Percentiles rank a stretch among this genome's conserved stretches.
Conservation (phyloP, 305 asterid genomes). For the Fraxinus xanthoxyloides region DNA sequence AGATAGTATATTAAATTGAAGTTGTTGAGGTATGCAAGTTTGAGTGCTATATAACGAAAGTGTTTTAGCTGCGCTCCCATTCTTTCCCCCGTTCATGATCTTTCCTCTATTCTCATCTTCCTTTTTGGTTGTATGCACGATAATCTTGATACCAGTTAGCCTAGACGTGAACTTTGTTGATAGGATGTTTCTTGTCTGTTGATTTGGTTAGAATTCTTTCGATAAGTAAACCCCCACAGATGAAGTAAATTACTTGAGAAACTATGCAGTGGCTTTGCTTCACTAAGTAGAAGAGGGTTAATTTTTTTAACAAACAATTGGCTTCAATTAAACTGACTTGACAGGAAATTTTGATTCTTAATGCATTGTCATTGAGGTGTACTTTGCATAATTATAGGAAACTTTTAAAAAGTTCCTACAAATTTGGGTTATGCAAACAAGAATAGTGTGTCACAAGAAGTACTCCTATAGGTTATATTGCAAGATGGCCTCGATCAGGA, state of each 20-base stretch:
- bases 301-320: neutral
- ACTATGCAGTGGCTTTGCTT: neutral
- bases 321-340: neutral
- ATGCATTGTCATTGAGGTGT: neutral
- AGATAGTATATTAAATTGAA: neutral
- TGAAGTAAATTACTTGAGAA: neutral
- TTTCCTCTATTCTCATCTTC: neutral
- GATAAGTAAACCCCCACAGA: neutral
- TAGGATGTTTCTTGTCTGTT: slow-evolving; percentile 1
- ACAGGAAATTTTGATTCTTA: neutral
- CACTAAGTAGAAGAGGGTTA: neutral
- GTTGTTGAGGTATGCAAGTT: neutral
- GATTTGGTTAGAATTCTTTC: neutral
- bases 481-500: neutral
- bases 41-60: neutral
- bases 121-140: neutral
- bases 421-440: slow-evolving; percentile 1
- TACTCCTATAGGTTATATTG: slow-evolving; percentile 7
- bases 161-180: neutral
- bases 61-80: neutral
- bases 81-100: neutral
- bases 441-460: slow-evolving; percentile 12
- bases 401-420: slow-evolving; percentile 3
- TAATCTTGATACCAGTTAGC: neutral
- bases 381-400: neutral